These are phyloP conservation scores for Byssochlamys sp. DNA, from an alignment of 2,329 filamentous ascomycete species.

Conservation along the genomic window DNA sequence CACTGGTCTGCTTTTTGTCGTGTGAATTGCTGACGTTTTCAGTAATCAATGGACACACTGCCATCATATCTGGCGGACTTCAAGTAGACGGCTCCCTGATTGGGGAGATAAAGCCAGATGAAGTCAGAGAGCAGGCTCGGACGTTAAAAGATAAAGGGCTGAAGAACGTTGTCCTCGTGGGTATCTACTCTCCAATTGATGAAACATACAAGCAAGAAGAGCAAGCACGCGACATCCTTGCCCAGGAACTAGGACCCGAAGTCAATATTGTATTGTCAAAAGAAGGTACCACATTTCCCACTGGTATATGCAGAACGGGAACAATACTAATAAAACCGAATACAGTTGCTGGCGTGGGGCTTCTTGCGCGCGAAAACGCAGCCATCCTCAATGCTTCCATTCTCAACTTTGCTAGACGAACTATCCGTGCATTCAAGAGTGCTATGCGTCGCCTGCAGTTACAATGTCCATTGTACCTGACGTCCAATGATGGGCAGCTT, in stretches of 20 bases:
- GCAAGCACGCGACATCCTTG: constrained; percentile 1
- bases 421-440: constrained; percentile 47
- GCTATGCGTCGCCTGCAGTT: constrained; percentile 44
- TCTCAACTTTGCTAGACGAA: constrained; percentile 47
- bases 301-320: constrained; percentile 7
- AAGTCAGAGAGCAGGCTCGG: constrained; percentile 1
- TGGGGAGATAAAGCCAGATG: neutral
- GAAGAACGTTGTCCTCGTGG: constrained; percentile 4
- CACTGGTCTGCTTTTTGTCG: neutral
- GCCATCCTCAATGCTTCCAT: constrained; percentile 57
- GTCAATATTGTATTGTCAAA: constrained; percentile 4
- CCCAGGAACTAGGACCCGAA: neutral
- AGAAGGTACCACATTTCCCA: neutral
- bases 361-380: constrained; percentile 54
- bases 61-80: constrained; percentile 4
- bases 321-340: constrained; percentile 36
- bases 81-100: constrained; percentile 4
- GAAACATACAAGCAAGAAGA: constrained; percentile 3
- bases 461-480: constrained; percentile 49
- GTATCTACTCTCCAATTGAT: constrained; percentile 7
- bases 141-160: constrained; percentile 1
- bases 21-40: neutral
- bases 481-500: constrained; percentile 56
- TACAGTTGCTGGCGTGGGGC: constrained; percentile 36
- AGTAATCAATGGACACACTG: constrained; percentile 4